Percentiles rank a stretch among this genome's conserved stretches.
Conservation (phyloP, 208 protist species). For the Leishmania guyanensis region DNA sequence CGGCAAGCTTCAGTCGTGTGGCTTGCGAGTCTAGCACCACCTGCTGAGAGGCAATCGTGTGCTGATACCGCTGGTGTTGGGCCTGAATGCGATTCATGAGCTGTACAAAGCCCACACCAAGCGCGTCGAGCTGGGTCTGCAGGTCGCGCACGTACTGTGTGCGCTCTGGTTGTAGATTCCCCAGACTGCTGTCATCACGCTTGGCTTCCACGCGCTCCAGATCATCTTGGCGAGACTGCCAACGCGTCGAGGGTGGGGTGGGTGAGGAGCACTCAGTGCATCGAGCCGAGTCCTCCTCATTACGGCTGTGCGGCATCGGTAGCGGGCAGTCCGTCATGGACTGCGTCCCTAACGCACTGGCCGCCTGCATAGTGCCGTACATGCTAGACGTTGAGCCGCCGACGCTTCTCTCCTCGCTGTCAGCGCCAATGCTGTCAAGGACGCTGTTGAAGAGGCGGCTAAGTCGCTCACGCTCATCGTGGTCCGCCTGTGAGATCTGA, state of each 20-base stretch:
- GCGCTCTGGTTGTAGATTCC: slow-evolving; percentile 1
- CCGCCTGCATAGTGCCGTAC: background rate
- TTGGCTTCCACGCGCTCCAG: background rate
- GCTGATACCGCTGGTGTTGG: slow-evolving; percentile 33
- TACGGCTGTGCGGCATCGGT: too few species aligned
- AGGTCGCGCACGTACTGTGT: slow-evolving; percentile 17
- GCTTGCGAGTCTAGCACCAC: slow-evolving; percentile 48
- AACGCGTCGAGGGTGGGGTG: background rate
- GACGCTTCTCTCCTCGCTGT: background rate
- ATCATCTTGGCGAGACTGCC: background rate
- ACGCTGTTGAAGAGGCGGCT: slow-evolving; percentile 19
- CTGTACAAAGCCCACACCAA: slow-evolving; percentile 31
- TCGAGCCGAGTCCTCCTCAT: background rate
- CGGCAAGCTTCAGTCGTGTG: slow-evolving; percentile 66
- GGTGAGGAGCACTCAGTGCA: background rate
- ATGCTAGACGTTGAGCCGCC: background rate
- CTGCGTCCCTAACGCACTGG: background rate
- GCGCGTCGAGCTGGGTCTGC: slow-evolving; percentile 18
- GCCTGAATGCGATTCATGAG: slow-evolving; percentile 47
- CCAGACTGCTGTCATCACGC: background rate
- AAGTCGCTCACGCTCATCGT: slow-evolving; percentile 13
- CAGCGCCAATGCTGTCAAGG: slow-evolving; percentile 23
- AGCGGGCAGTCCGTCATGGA: background rate
- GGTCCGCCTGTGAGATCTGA: slow-evolving; percentile 14
- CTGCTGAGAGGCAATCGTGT: slow-evolving; percentile 49